A percentile compares a stretch with the other conserved stretches of the same genome.
Evolutionary conservation across 2,329 filamentous ascomycete genomes (phyloP).

Genomic region (Colletotrichum lini): DNA sequence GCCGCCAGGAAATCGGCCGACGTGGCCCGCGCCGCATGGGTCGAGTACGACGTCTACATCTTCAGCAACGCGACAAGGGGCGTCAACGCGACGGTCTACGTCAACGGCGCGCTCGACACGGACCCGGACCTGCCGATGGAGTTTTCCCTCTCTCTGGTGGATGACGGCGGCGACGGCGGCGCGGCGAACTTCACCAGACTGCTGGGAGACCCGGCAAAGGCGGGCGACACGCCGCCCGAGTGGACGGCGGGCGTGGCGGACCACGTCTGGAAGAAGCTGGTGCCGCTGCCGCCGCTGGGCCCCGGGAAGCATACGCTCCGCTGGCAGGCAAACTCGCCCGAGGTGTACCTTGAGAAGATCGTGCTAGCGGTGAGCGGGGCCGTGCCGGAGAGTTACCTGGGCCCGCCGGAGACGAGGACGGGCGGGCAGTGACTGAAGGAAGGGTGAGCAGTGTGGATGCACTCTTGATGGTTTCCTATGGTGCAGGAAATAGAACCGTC

Average conservation of each 20-base stretch:
- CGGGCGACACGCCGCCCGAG: constrained; percentile 59
- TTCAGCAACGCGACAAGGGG: constrained; percentile 34
- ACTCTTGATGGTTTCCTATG: too few relatives aligned
- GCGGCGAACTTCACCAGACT: constrained; percentile 48
- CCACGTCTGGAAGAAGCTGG: constrained; percentile 61
- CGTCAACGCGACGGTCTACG: constrained; percentile 47
- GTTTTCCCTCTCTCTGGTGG: constrained; percentile 60
- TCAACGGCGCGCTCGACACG: constrained; percentile 59
- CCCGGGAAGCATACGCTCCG: constrained; percentile 47
- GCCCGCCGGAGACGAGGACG: constrained; percentile 47
- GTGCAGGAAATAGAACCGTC: too few relatives aligned
- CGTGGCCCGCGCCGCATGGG: constrained; percentile 37
- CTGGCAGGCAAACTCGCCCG: constrained; percentile 49
- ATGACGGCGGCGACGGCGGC: constrained; percentile 47
- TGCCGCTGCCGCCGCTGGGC: constrained; percentile 29
- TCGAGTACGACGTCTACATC: constrained; percentile 49
- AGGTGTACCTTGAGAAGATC: constrained; percentile 53
- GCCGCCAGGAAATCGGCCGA: constrained; percentile 3
- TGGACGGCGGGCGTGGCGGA: constrained; percentile 63
- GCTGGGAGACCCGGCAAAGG: constrained; percentile 57
- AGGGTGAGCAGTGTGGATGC: neutral
- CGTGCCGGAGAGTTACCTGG: constrained; percentile 48
- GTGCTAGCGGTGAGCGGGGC: constrained; percentile 45
- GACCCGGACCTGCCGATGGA: constrained; percentile 61
- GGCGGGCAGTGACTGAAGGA: neutral